Base-by-base conservation (phyloP, 306 rosid species). In the Cicer bijugum region DNA sequence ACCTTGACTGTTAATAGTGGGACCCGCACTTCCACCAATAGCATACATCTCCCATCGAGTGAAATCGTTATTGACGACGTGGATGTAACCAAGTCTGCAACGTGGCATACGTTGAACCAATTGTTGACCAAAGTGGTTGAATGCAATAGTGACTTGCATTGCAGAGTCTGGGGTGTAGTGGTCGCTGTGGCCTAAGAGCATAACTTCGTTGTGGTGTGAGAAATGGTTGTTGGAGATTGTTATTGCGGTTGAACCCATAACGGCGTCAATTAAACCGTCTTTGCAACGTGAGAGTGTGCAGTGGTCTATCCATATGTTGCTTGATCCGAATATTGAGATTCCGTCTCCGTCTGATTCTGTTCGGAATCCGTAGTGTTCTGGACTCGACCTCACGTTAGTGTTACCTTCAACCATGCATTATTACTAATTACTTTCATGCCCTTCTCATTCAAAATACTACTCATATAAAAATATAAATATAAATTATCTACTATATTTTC, bases 1-100 rank as follows among this genome's bases (percentile, higher is more conserved):
- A 11, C 97, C 98, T 46, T 93, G 96, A 84, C 98, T 93, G 42
- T 88, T 88, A 11, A 93, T 89, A 1, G 97, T 91, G 1, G 98
- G 98, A 45, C 62, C 64, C 0, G 84, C 98, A 14, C 97, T 89
- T 0, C 98, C 98, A 0, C 98, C 98, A 33, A 93, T 89, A 0
- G 98, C 98, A 33, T 93, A 93, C 97, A 93, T 93, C 67, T 93
- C 88, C 98, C 98, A 93, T 3, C 76, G 76, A 2, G 96, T 93
- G 75, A 77, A 93, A 43, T 91, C 98, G 6, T 93, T 93, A 80
- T 91, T 91, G 2, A 93, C 98, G 3, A 93, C 91, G 43, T 93
- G 98, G 37, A 93, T 85, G 72, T 93, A 93, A 0, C 98, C 98
- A 0, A 78, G 85, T 3, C 97, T 75, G 74, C 98, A 93, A 5